Base-by-base conservation (phyloP, 306 rosid species). In the Cucurbita maxima region DNA sequence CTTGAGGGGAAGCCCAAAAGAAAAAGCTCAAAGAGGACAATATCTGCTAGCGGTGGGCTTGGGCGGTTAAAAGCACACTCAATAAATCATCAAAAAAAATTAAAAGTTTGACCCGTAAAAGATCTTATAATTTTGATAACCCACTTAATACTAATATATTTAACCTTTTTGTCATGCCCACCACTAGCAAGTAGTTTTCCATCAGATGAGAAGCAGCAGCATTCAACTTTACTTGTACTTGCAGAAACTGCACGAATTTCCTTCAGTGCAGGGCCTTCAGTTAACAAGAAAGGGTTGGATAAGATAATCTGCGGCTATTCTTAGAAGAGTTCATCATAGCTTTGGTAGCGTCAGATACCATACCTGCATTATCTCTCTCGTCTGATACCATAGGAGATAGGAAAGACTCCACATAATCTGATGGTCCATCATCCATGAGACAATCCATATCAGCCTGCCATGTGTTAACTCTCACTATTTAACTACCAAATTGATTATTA, bases 181-280 rank as follows among this genome's bases (percentile, higher is more conserved):
- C 89, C 96, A n/a, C 91, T 92, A 71, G 86, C 96, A 82, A 92
- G 83, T 77, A 88, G 82, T 81, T 87, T 92, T 72, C 97, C 97
- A 75, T 92, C 96, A 45, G 87, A 84, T 57, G 98, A 92, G 81
- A 92, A 92, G 81, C 90, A 83, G 76, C 96, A 92, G 51, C 96
- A 87, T 78, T 87, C 92, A 64, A 90, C 77, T 84, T 88, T 83
- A 76, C 58, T 81, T 9, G 84, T 60, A 81, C 96, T 84, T 41
- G 89, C 92, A 67, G 75, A 47, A 79, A 82, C 80, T 68, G 9
- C 82, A 72, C 54, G 78, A 52, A 77, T 81, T 77, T 90, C 93
- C 70, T 75, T 78, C 66, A 90, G 76, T 37, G 82, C 55, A 73
- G 77, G 71, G 47, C 84, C 98, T 88, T 44, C 55, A 43, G 10